phyloP scores from a whole-genome alignment of 257 asterid genomes.

The Lantana camara region DNA sequence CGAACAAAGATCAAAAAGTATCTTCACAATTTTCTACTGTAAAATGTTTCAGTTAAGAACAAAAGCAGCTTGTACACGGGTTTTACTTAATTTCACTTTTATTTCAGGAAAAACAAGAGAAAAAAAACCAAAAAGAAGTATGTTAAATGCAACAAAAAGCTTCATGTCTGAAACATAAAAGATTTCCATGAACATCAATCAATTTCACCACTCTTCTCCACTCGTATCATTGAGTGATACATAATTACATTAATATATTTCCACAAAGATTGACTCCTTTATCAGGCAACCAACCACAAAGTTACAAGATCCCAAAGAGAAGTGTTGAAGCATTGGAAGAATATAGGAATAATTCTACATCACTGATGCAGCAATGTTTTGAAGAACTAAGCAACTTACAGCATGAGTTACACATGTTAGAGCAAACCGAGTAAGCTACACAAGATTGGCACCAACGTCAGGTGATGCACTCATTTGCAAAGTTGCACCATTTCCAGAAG shows the following conservation, averaged over 20 bases:
- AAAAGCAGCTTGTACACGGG: not conserved
- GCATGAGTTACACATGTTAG: slow-evolving; percentile 9
- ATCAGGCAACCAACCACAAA: slow-evolving; percentile 13
- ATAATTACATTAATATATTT: slow-evolving; percentile 6
- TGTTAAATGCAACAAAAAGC: not conserved
- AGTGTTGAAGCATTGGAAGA: slow-evolving; percentile 1
- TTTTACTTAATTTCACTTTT: slow-evolving; percentile 2
- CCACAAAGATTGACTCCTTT: slow-evolving; percentile 12
- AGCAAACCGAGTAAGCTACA: slow-evolving; percentile 41
- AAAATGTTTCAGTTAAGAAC: not conserved
- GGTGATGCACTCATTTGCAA: slow-evolving; percentile 62
- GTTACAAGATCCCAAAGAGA: slow-evolving; percentile 17
- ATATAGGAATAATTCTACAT: slow-evolving; percentile 16
- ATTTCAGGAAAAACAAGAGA: not conserved
- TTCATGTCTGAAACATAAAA: slow-evolving; percentile 1
- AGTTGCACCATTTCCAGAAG: slow-evolving; percentile 76
- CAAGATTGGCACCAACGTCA: slow-evolving; percentile 60
- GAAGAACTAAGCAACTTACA: not conserved
- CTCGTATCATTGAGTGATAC: slow-evolving; percentile 14
- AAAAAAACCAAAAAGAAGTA: not conserved
- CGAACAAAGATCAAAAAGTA: not conserved
- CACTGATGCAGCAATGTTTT: slow-evolving; percentile 15
- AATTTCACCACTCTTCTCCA: slow-evolving; percentile 18
- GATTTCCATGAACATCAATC: slow-evolving; percentile 18
- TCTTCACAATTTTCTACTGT: slow-evolving; percentile 15